Evolutionary conservation across 116 monocot genomes (phyloP).

Genomic region (Cymodocea nodosa): DNA sequence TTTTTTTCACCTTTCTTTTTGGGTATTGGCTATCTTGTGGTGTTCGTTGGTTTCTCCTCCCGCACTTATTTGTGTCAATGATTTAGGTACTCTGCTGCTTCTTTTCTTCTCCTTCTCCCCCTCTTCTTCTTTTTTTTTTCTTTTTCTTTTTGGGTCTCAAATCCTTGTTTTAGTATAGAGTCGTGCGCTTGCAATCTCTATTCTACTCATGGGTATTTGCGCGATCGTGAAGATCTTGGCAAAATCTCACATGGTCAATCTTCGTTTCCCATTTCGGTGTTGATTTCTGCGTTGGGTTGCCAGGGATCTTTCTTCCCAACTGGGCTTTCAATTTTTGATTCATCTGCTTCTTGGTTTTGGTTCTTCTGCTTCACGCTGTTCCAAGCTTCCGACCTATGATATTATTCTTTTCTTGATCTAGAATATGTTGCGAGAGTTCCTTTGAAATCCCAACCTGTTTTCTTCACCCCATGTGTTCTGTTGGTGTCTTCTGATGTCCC

Average conservation of each 20-base stretch:
- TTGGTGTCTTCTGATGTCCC: not conserved
- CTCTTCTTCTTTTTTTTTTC: no score
- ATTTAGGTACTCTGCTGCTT: not conserved
- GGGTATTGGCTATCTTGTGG: not conserved
- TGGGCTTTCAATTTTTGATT: not conserved
- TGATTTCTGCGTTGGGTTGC: not conserved
- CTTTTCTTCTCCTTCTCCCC: no score
- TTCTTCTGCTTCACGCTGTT: not conserved
- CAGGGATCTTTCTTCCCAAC: not conserved
- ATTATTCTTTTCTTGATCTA: not conserved
- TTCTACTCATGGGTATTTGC: not conserved
- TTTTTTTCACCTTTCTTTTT: not conserved
- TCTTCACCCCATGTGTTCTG: not conserved
- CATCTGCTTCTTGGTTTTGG: not conserved
- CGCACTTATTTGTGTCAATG: not conserved
- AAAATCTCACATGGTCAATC: not conserved
- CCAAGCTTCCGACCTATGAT: not conserved
- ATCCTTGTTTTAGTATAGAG: not conserved
- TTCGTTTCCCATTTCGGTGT: not conserved
- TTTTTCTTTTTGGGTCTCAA: no score
- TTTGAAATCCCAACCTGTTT: not conserved
- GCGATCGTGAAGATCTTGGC: not conserved
- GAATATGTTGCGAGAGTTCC: not conserved
- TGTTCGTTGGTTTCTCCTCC: constrained; percentile 3
- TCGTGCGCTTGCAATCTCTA: not conserved